Conservation (phyloP, 176 grass and related monocot genomes). For the Avena sativa region DNA sequence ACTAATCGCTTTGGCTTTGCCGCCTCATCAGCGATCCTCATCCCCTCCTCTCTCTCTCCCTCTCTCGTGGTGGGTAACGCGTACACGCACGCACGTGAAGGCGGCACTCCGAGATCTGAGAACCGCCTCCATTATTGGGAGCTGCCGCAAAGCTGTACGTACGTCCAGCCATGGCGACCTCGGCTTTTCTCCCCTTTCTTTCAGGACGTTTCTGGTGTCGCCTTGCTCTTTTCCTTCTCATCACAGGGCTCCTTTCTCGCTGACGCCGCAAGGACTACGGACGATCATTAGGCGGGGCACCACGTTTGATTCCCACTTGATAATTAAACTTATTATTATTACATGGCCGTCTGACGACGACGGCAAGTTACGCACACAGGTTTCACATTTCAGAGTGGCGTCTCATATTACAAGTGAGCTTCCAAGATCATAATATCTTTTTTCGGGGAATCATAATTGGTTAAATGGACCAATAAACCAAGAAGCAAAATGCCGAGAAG, state of each 20-base stretch:
- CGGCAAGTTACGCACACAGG: not conserved
- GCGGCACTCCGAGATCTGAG: constrained; percentile 37
- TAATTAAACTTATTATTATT: not conserved
- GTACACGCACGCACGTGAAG: constrained; percentile 33
- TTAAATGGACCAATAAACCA: not conserved
- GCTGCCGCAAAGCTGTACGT: constrained; percentile 7
- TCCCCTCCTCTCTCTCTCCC: not conserved
- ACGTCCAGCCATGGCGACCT: constrained; percentile 28
- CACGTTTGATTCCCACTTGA: constrained; percentile 10
- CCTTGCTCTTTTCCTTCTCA: not conserved
- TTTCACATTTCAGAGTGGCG: not conserved
- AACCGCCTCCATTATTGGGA: constrained; percentile 43
- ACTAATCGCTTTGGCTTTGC: constrained; percentile 15
- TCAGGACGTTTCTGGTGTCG: constrained; percentile 29
- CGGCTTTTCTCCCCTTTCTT: not conserved
- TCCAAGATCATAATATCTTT: not conserved
- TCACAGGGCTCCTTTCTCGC: not conserved
- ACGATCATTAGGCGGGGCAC: not conserved
- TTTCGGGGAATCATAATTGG: too few relatives aligned
- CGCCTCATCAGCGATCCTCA: not conserved
- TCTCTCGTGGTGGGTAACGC: constrained; percentile 8
- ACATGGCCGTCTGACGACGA: not conserved
- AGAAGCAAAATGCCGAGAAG: not conserved
- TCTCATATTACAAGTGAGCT: not conserved
- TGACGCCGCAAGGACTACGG: constrained; percentile 27